Evolutionary conservation across 441 rosid species (phyloP), one percentile per base, ranked within the genome.

Genomic region (Euphorbia corollata): DNA sequence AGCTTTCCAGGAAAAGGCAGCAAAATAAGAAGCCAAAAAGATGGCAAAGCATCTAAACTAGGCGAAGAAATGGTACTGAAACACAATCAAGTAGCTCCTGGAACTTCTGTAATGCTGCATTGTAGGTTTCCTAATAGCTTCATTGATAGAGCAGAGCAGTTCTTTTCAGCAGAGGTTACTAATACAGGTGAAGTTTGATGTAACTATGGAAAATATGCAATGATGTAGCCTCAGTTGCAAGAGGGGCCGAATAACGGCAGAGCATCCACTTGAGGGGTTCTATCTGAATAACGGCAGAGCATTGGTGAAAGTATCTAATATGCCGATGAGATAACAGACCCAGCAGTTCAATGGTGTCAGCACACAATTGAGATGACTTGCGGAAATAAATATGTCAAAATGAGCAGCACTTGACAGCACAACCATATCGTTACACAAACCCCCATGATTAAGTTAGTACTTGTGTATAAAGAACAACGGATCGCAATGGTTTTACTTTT

Each of bases 71-170:
- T 72, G 34, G 51, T 57, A 43, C 41, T 67, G 36, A 84, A 77
- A 71, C 78, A 73, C 39, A 81, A 69, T 67, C 64, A 68, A 6
- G 61, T 72, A 24, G 76, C 76, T 53, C 72, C 78, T 0, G 84
- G 78, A 70, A 71, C 79, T 48, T 77, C 85, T 22, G 18, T 68
- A 27, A 81, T 77, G 86, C 64, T 84, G 79, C 87, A 81, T 64
- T 77, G 71, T 68, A 82, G 89, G 75, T 84, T 84, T 73, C 90
- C 96, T 5, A 74, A 74, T 61, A 71, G 77, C 77, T 85, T 89
- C 76, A 75, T 89, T 56, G 80, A 85, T 66, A 84, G 71, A 50
- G 96, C 86, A 20, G 90, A 89, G 74, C 81, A 72, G 45, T 86
- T 86, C 78, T 89, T 89, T 71, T 78, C 90, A 34, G 76, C 80